Evolutionary conservation across 2,329 filamentous ascomycete genomes (phyloP).

Genomic region (Colletotrichum scovillei): DNA sequence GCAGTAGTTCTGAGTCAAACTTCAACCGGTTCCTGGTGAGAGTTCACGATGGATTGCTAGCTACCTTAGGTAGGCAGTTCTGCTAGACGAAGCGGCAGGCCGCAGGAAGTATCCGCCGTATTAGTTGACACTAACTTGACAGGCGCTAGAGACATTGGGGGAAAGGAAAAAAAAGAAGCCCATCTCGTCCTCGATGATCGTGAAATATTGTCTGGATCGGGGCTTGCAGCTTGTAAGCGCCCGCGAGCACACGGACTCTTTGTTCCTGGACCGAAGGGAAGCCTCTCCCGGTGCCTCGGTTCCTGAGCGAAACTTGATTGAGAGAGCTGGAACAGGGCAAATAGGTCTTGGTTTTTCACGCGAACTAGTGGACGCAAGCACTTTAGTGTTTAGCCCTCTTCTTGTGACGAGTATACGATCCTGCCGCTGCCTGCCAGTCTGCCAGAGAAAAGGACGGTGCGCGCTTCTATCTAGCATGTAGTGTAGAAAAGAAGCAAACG

Average conservation of each 20-base stretch:
- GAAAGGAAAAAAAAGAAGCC: background rate
- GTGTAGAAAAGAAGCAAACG: background rate
- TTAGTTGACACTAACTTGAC: background rate
- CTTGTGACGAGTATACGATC: background rate
- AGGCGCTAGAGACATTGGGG: background rate
- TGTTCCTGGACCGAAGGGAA: constrained; percentile 3
- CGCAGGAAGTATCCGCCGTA: no score
- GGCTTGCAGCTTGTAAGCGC: background rate
- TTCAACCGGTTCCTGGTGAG: no score
- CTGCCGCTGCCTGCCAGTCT: background rate
- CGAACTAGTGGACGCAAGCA: constrained; percentile 14
- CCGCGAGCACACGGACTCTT: constrained; percentile 14
- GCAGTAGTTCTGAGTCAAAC: no score
- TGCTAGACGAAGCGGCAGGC: background rate
- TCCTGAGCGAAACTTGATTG: background rate
- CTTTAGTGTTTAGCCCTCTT: constrained; percentile 10
- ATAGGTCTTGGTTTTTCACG: background rate
- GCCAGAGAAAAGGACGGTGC: background rate
- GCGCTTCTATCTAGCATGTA: background rate
- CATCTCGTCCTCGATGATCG: constrained; percentile 11
- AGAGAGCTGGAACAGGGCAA: background rate
- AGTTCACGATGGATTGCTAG: no score
- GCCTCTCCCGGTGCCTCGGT: constrained; percentile 1
- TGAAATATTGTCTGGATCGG: constrained; percentile 15
- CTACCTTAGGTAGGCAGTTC: background rate